phyloP scores from a whole-genome alignment of 2,329 filamentous ascomycete genomes.

The Didymella exigua region DNA sequence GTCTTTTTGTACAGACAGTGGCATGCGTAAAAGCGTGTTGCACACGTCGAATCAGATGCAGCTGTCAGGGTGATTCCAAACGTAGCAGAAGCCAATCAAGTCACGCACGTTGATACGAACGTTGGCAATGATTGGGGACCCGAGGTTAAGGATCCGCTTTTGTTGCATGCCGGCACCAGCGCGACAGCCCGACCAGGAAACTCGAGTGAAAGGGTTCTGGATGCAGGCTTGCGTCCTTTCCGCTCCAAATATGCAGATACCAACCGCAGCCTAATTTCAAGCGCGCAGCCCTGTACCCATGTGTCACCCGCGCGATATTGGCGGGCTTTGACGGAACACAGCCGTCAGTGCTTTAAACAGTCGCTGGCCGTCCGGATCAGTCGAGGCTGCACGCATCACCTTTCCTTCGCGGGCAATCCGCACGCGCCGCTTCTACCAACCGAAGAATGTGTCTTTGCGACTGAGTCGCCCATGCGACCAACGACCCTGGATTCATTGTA shows the following conservation, averaged over 20 bases:
- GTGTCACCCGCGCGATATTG: conserved; percentile 24
- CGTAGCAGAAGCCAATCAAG: conserved; percentile 13
- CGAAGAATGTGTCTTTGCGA: conserved; percentile 20
- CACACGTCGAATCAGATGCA: conserved; percentile 11
- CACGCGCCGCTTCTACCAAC: conserved; percentile 18
- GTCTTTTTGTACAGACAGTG: conserved; percentile 18
- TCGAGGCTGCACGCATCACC: conserved; percentile 21
- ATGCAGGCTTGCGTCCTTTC: conserved; percentile 13
- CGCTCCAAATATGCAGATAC: conserved; percentile 13
- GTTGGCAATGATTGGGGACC: conserved; percentile 11
- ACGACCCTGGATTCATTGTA: conserved; percentile 7
- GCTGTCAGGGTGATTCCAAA: conserved; percentile 9
- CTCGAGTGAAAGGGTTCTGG: conserved; percentile 18
- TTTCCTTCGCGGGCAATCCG: conserved; percentile 23
- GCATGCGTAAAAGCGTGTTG: conserved; percentile 17
- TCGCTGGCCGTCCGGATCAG: conserved; percentile 21
- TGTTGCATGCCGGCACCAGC: conserved; percentile 5
- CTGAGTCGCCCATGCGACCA: conserved; percentile 20
- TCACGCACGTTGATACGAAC: conserved; percentile 16
- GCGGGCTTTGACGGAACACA: conserved; percentile 15
- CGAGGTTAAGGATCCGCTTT: conserved; percentile 11
- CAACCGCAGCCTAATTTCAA: conserved; percentile 14
- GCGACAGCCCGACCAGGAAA: conserved; percentile 17
- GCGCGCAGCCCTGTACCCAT: conserved; percentile 10
- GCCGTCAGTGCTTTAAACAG: conserved; percentile 24